Evolutionary conservation across 2,329 filamentous ascomycete species (phyloP), one percentile per base, ranked within the genome.

Genomic region (Botrytis galanthina): DNA sequence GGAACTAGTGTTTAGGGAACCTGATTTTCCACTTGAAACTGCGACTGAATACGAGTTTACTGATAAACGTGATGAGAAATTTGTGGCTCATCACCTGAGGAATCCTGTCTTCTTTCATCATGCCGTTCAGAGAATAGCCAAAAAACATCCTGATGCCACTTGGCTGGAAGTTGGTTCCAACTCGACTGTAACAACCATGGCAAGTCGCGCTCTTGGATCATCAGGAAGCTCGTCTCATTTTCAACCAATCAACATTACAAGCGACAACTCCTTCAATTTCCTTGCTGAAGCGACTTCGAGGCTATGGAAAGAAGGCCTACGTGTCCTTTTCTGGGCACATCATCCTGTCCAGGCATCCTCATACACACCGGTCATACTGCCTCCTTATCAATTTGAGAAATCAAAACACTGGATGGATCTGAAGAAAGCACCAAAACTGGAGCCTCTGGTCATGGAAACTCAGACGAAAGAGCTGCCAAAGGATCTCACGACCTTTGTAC

Each of bases 361-460:
- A 26, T 69, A 73, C 54, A 37, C 22, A 14, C 51, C 35, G 7
- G 37, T 73, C 20, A 22, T 61, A 35, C 74, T 83, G 1, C 82
- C 82, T 5, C 79, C 81, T 7, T 83, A 83, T 72, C 82, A 83
- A 60, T 83, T 83, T 61, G 79, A 81, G 59, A 81, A 81, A 71
- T 75, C 75, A 0, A 61, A 70, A 2, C 81, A 83, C 63, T 83
- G 82, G 82, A 48, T 81, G 35, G 75, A 78, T 20, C 75, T 76
- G 44, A 75, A 74, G 37, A 62, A 22, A n/a, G 20, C 60, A n/a
- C 26, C 32, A 62, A 62, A 62, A 35, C 26, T 62, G n/a, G 60
- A 62, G 16, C 12, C 39, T 42, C 39, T 42, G 39, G 39, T 42
- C 39, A 14, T 42, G 14, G 14, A 42, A 42, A 42, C 39, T 42